Conservation (phyloP, 352 stramenopile species). For the Lagenidium giganteum region DNA sequence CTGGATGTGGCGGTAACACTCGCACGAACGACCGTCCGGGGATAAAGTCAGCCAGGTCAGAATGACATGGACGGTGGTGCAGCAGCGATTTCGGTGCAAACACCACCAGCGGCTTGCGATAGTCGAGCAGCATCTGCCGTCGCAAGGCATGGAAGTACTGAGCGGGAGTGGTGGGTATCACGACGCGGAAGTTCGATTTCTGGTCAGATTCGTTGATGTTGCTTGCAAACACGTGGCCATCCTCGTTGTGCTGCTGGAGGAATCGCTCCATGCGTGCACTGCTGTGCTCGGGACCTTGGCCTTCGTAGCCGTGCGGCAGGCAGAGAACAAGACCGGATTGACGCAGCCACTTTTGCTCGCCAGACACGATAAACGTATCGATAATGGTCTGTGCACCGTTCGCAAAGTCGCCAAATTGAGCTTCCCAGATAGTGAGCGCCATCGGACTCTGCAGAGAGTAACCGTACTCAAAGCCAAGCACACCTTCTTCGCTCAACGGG, state of each 20-base stretch:
- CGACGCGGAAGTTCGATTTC: conserved; percentile 69
- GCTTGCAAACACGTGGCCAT: conserved; percentile 58
- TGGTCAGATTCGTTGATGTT: conserved; percentile 35
- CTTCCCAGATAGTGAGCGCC: conserved; percentile 89
- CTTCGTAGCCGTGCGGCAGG: conserved; percentile 84
- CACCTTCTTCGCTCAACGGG: conserved; percentile 75
- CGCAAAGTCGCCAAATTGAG: conserved; percentile 86
- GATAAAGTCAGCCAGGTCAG: conserved; percentile 59
- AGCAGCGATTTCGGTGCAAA: conserved; percentile 83
- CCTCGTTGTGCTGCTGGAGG: conserved; percentile 75
- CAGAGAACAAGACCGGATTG: conserved; percentile 85
- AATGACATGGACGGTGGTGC: conserved; percentile 78
- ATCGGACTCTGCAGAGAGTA: conserved; percentile 79
- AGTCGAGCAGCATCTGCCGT: conserved; percentile 64
- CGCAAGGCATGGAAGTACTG: conserved; percentile 97
- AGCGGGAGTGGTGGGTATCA: conserved; percentile 83
- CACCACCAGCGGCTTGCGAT: conserved; percentile 77
- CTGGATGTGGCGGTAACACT: conserved; percentile 66
- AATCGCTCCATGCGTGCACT: conserved; percentile 83
- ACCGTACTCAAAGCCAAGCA: conserved; percentile 85
- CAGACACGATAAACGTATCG: conserved; percentile 79
- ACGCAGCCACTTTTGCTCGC: conserved; percentile 86
- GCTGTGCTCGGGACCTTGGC: conserved; percentile 81
- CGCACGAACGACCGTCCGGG: conserved; percentile 54
- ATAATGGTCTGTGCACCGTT: conserved; percentile 88